phyloP scores from a whole-genome alignment of 1,284 basidiomycete species.

The Xerocomus tenax region DNA sequence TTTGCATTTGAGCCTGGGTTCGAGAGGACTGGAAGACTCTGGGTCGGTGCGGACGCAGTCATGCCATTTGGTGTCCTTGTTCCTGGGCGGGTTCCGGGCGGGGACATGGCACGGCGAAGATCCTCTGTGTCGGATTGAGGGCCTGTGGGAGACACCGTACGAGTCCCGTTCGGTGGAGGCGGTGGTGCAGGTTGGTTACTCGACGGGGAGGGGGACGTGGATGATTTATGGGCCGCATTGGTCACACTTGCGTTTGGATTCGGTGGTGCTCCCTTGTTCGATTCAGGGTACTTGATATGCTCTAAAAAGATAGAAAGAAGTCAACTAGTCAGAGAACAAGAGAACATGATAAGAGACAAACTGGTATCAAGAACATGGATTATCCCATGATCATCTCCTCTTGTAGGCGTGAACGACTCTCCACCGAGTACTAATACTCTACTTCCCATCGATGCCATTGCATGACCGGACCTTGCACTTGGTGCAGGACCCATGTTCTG shows the following conservation, averaged over 20 bases:
- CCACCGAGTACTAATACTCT: constrained; percentile 92
- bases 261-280: constrained; percentile 43
- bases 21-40: constrained; percentile 8
- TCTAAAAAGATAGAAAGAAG: constrained; percentile 35
- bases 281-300: constrained; percentile 90
- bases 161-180: constrained; percentile 33
- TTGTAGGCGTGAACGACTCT: constrained; percentile 73
- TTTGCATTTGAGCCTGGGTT: constrained; percentile 30
- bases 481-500: constrained; percentile 98
- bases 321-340: constrained; percentile 2
- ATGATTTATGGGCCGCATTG: constrained; percentile 33
- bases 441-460: constrained; percentile 84
- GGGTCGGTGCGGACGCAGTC: constrained; percentile 26
- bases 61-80: constrained; percentile 40
- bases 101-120: constrained; percentile 57
- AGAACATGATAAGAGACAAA: constrained; percentile 36
- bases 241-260: constrained; percentile 29
- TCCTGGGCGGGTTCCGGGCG: constrained; percentile 37
- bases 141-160: constrained; percentile 51
- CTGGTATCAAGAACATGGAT: constrained; percentile 92
- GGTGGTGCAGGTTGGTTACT: constrained; percentile 18
- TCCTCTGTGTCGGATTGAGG: constrained; percentile 46
- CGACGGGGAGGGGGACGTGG: constrained; percentile 32
- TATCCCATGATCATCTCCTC: constrained; percentile 73
- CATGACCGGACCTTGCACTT: constrained; percentile 85